Evolutionary conservation across 805 yeast species (phyloP), one percentile per base, ranked within the genome.

Genomic region (Blastobotrys americana): DNA sequence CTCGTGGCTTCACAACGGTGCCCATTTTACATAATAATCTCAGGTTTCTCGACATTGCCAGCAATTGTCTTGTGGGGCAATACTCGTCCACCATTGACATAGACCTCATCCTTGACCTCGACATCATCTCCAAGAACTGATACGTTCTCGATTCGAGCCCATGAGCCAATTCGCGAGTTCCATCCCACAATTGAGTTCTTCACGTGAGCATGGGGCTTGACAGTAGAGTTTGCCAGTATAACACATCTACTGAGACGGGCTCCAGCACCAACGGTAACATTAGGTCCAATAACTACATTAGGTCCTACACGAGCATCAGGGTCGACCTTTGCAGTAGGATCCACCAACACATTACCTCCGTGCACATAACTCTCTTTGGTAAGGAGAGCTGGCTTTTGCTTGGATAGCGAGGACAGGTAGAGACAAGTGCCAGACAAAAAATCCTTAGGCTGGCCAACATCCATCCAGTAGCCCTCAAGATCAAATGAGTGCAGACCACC

Each of bases 401-500:
- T 84, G 59, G 90, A 69, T 64, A 88, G 72, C 45, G 97, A 82
- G 66, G 84, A 76, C 68, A 93, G 77, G 77, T 89, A 93, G 54
- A 90, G 74, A 58, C 88, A 80, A 61, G 97, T 86, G 69, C 99
- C 99, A 49, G 96, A 81, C 55, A 93, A 72, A 82, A 88, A 93
- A 72, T 93, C 99, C 80, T 90, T 93, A 78, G 99, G 99, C 77
- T 93, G 99, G 70, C 99, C 99, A 58, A 93, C 97, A 70, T 93
- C 99, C 98, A 93, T 93, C 99, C 99, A 93, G 85, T 81, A 93
- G 56, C 98, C 97, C 76, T 93, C 97, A 64, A 93, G 80, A 70
- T 93, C 99, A 64, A 85, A 93, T 44, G 97, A 89, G 77, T 82
- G 93, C 61, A 93, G 77, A 50, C 82, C 77, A 64, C 83, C 88